A percentile compares a stretch with the other conserved stretches of the same genome.
Evolutionary conservation across 2,329 filamentous ascomycete species (phyloP).

Genomic region (Penicillium sp.): DNA sequence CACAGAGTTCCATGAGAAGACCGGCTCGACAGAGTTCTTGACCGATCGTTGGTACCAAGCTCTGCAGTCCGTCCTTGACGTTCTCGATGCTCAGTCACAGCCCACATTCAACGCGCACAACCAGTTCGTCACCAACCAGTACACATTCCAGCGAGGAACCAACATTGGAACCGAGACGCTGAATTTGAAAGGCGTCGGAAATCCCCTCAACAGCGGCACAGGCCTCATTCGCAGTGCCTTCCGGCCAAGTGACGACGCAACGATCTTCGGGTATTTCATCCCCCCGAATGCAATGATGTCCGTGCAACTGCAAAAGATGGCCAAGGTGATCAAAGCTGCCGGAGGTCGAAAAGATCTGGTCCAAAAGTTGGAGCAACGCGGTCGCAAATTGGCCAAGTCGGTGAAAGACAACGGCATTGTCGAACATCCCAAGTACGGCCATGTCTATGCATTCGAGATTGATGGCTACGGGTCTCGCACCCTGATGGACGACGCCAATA

Average conservation of each 20-base stretch:
- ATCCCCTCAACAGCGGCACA: constrained; percentile 77
- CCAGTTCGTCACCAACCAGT: constrained; percentile 63
- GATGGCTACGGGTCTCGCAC: constrained; percentile 58
- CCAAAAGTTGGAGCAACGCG: constrained; percentile 49
- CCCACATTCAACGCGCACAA: constrained; percentile 73
- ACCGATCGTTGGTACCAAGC: constrained; percentile 73
- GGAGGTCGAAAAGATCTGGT: constrained; percentile 49
- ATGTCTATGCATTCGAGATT: constrained; percentile 60
- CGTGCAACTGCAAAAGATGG: constrained; percentile 72
- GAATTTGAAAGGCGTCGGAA: constrained; percentile 74
- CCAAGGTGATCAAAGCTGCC: constrained; percentile 59
- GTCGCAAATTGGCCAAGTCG: constrained; percentile 63
- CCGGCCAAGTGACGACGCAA: constrained; percentile 89
- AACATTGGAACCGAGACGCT: constrained; percentile 85
- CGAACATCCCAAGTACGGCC: constrained; percentile 45
- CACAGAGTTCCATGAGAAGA: constrained; percentile 81
- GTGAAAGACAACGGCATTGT: constrained; percentile 78
- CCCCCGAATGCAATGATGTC: constrained; percentile 96
- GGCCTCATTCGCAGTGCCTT: constrained; percentile 88
- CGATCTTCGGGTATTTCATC: constrained; percentile 89
- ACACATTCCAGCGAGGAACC: constrained; percentile 80
- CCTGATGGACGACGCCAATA: constrained; percentile 62
- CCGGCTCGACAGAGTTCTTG: constrained; percentile 70
- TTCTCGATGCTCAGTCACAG: constrained; percentile 71
- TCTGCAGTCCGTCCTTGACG: constrained; percentile 64